phyloP scores from a whole-genome alignment of 176 grass and related monocot species.

The Microstegium vimineum region DNA sequence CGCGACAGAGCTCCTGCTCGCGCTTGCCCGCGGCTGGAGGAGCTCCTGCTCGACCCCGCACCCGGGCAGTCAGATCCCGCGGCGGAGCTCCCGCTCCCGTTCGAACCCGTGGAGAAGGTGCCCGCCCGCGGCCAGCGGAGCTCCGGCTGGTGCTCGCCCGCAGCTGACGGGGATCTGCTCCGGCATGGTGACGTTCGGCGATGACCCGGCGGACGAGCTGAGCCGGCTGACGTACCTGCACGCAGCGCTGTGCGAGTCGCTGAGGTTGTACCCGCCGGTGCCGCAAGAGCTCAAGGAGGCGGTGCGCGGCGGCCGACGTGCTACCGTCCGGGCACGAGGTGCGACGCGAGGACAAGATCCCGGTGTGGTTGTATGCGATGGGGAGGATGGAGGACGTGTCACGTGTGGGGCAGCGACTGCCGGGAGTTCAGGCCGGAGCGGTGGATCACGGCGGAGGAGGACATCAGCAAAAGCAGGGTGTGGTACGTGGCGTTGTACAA shows the following conservation, averaged over 20 bases:
- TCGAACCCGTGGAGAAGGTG: too few relatives aligned
- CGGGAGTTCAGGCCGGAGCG: slow-evolving; percentile 52
- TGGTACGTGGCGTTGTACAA: slow-evolving; percentile 46
- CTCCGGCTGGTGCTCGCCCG: too few relatives aligned
- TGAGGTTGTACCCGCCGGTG: slow-evolving; percentile 65
- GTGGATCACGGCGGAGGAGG: slow-evolving; percentile 32
- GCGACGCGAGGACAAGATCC: slow-evolving; percentile 17
- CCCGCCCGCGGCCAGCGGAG: too few relatives aligned
- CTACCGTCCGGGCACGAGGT: slow-evolving; percentile 59
- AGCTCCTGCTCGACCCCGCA: too few relatives aligned
- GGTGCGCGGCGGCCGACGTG: slow-evolving; percentile 26
- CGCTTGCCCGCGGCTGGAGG: too few relatives aligned
- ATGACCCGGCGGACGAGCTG: slow-evolving; percentile 57
- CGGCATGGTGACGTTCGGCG: slow-evolving; percentile 32
- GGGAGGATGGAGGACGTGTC: slow-evolving; percentile 59
- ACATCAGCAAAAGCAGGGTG: slow-evolving; percentile 23
- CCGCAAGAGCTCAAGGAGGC: slow-evolving; percentile 59
- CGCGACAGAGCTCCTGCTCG: too few relatives aligned
- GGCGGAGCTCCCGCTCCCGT: too few relatives aligned
- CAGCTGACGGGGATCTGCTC: too few relatives aligned
- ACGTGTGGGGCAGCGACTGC: slow-evolving; percentile 54
- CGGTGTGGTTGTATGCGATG: slow-evolving; percentile 54
- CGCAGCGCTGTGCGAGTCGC: slow-evolving; percentile 60
- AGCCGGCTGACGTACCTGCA: slow-evolving; percentile 45
- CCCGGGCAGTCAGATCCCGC: too few relatives aligned